Evolutionary conservation across 2,329 filamentous ascomycete species (phyloP), one percentile per base, ranked within the genome.

Genomic region (Alternaria angustiovoidea): DNA sequence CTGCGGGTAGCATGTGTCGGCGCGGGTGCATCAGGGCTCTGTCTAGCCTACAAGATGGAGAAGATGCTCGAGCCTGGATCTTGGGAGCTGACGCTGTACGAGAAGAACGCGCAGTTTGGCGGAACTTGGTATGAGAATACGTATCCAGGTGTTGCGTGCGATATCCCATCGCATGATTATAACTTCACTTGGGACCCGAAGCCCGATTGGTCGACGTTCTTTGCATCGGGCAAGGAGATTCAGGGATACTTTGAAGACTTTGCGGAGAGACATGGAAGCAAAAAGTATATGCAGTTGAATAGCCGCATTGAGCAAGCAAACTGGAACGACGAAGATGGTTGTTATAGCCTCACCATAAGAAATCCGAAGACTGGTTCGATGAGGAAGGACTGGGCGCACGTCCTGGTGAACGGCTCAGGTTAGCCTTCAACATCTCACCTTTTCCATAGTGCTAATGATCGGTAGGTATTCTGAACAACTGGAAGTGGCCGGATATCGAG

Each of bases 101-200:
- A 76, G 59, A 75, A 75, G 65, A 75, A 75, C 30, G 60, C 68
- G 4, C 66, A 67, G 30, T 73, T 75, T 49, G 73, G 72, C 12
- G 73, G 73, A 39, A 75, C 73, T 5, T 75, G 74, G 74, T 75
- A 75, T 57, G 74, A 77, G 57, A 76, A 77, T 51, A 72, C 67
- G 2, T 76, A 77, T 51, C 74, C 74, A 3, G 75, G 75, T 48
- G 68, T 74, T 14, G 74, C 73, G 26, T 77, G 75, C 55, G 74
- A 77, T 59, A 76, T 77, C 24, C 74, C 74, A 11, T 63, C 71
- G 2, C 86, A 88, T 75, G 87, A 85, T 73, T 89, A 89, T 69
- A 87, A 87, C 68, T 88, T 87, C 68, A 85, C 85, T 2, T 89
- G 85, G 83, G 81, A 84, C 55, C 85, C 84, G 2, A 89, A 89